Evolutionary conservation across 1,284 basidiomycete genomes (phyloP).

Genomic region (Sporisorium scitamineum): DNA sequence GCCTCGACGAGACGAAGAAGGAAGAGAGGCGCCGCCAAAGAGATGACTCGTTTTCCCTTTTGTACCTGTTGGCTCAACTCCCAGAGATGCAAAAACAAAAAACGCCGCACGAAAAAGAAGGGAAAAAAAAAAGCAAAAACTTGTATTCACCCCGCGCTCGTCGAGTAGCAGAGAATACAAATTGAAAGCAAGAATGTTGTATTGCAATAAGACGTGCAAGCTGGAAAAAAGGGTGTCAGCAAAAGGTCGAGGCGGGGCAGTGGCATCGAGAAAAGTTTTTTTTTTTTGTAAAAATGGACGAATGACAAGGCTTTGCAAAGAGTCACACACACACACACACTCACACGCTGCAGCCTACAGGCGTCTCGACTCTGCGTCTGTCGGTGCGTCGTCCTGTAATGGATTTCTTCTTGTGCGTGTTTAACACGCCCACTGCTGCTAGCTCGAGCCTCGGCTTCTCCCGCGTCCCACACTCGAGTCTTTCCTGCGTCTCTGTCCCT

Average conservation of each 20-base stretch:
- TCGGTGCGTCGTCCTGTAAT: conserved; percentile 25
- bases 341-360: neutral
- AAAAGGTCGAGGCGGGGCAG: neutral
- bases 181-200: conserved; percentile 6
- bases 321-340: conserved; percentile 21
- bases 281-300: conserved; percentile 4
- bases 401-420: neutral
- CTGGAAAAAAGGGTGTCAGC: neutral
- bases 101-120: neutral
- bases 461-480: conserved; percentile 2
- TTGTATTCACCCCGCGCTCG: neutral
- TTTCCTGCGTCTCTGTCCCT: neutral
- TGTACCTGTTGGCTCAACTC: neutral
- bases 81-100: neutral
- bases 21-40: too few relatives aligned
- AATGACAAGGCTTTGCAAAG: conserved; percentile 35
- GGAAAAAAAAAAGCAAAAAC: neutral
- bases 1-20: neutral
- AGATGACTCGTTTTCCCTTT: neutral
- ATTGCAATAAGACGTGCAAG: conserved; percentile 35
- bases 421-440: neutral
- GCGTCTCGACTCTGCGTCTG: conserved; percentile 12
- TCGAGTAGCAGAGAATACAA: conserved; percentile 1
- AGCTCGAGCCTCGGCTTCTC: conserved; percentile 1
- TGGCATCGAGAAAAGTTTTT: neutral